These are phyloP conservation scores for Bipolaris zeicola DNA, from an alignment of 2,329 filamentous ascomycete species.

Conservation along the genomic window DNA sequence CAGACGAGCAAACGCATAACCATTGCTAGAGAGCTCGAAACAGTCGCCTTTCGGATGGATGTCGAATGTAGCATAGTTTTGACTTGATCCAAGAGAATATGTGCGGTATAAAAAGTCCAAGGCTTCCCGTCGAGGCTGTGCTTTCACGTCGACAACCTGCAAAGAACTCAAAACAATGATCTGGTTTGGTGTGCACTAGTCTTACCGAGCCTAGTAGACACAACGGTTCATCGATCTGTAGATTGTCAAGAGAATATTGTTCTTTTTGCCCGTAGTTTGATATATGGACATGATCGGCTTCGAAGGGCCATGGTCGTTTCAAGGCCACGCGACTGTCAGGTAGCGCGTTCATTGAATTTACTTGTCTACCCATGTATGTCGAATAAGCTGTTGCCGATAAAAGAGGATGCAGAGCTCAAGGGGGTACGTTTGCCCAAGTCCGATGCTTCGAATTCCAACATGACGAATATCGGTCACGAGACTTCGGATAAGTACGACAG, in stretches of 20 bases:
- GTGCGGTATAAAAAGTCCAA: background rate
- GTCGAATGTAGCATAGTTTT: background rate
- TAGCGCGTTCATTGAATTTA: background rate
- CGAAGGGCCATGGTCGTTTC: conserved; percentile 10
- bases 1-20: conserved; percentile 7
- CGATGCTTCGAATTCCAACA: conserved; percentile 18
- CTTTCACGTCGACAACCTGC: conserved; percentile 9
- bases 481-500: conserved; percentile 15
- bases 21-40: background rate
- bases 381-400: conserved; percentile 8
- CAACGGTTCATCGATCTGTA: background rate
- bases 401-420: conserved; percentile 13
- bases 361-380: background rate
- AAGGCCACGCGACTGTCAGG: background rate
- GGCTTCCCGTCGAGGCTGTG: background rate
- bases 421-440: conserved; percentile 15
- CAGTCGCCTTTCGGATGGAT: conserved; percentile 8
- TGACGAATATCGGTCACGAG: conserved; percentile 15
- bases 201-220: background rate
- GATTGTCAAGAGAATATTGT: background rate
- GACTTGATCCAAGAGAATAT: background rate
- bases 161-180: background rate
- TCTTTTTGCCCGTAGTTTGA: background rate
- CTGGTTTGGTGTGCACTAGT: background rate
- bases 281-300: background rate